Percentiles rank a stretch among this genome's conserved stretches.
Evolutionary conservation across 2,329 filamentous ascomycete species (phyloP).

Genomic region (Botrytis hyacinthi): DNA sequence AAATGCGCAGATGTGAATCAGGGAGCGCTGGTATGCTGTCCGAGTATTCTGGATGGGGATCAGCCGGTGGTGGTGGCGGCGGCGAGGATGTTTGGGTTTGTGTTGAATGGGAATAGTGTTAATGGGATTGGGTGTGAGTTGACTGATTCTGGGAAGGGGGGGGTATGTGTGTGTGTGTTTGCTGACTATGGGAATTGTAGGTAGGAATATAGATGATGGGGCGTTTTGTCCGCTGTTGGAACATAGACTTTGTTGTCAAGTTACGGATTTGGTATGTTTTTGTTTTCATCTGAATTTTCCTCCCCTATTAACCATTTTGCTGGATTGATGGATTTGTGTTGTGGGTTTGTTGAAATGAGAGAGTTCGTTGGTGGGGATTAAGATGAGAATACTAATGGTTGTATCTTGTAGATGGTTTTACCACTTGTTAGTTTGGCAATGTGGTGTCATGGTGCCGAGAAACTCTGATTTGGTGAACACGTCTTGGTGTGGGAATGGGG

Average conservation of each 20-base stretch:
- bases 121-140: background rate
- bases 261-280: conserved; percentile 9
- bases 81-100: background rate
- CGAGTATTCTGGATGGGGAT: background rate
- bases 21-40: background rate
- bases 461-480: too few relatives aligned
- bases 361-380: background rate
- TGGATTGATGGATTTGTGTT: background rate
- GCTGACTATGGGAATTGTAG: background rate
- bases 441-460: background rate
- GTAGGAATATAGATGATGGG: background rate
- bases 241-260: conserved; percentile 9
- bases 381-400: background rate
- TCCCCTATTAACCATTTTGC: background rate
- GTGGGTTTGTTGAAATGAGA: background rate
- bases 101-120: background rate
- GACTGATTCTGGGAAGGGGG: too few relatives aligned
- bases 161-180: background rate
- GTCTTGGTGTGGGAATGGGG: too few relatives aligned
- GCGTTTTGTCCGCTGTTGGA: background rate
- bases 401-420: background rate
- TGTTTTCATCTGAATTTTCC: background rate
- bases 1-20: background rate
- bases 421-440: conserved; percentile 2
- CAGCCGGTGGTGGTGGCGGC: background rate